These are phyloP conservation scores for Phytopythium ostracodes DNA, from an alignment of 352 stramenopile genomes.

Conservation along the genomic window DNA sequence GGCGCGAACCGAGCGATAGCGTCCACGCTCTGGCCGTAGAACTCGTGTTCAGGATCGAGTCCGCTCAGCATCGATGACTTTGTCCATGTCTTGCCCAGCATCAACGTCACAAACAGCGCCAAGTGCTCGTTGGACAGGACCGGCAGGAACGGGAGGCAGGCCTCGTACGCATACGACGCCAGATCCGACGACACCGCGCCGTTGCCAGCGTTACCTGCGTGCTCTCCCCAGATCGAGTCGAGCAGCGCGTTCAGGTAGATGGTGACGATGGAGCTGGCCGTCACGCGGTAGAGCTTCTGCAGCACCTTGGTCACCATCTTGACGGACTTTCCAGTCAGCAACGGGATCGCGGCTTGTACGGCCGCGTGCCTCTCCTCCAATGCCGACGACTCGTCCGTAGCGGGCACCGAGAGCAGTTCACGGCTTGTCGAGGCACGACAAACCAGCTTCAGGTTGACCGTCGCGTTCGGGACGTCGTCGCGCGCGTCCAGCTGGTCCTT, in stretches of 20 bases:
- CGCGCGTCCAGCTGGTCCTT: constrained; percentile 35
- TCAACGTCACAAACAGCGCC: constrained; percentile 46
- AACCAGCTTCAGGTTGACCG: constrained; percentile 57
- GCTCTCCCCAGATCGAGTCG: constrained; percentile 37
- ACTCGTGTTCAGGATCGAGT: constrained; percentile 29
- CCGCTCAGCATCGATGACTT: constrained; percentile 14
- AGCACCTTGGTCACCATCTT: constrained; percentile 75
- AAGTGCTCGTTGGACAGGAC: constrained; percentile 67
- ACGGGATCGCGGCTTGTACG: constrained; percentile 37
- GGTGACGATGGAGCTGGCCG: constrained; percentile 56
- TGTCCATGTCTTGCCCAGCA: constrained; percentile 28
- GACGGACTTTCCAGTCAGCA: constrained; percentile 56
- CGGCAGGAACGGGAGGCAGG: constrained; percentile 55
- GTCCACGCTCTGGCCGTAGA: constrained; percentile 46
- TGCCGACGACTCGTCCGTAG: neutral
- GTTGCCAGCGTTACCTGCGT: constrained; percentile 10
- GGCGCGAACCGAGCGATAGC: constrained; percentile 30
- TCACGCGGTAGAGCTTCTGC: constrained; percentile 59
- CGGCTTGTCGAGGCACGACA: constrained; percentile 27
- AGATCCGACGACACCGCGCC: constrained; percentile 30
- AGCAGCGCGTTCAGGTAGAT: constrained; percentile 59
- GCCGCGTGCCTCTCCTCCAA: constrained; percentile 20
- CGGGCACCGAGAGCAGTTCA: constrained; percentile 22
- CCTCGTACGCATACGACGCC: constrained; percentile 63
- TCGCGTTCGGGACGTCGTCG: constrained; percentile 8